Conservation (phyloP, 441 rosid genomes). For the Erodium trifolium region DNA sequence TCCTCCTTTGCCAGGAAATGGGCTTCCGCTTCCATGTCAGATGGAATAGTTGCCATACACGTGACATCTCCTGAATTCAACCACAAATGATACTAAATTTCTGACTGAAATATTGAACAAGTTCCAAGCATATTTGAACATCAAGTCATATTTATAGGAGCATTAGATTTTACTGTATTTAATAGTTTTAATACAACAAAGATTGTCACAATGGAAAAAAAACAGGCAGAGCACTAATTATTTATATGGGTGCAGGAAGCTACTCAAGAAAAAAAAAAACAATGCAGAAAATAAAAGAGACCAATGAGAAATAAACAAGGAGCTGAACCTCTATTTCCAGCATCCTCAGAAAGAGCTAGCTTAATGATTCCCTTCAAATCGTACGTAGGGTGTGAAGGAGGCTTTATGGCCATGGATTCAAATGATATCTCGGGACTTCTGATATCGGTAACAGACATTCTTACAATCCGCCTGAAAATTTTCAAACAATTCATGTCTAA, state of each 20-base stretch:
- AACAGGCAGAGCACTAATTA: slow-evolving; percentile 1
- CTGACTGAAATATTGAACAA: neutral
- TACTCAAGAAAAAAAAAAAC: too few relatives aligned
- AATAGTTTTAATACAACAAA: neutral
- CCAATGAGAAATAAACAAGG: neutral
- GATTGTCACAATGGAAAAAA: neutral
- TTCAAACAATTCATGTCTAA: slow-evolving; percentile 11
- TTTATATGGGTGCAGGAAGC: neutral
- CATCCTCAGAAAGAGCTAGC: slow-evolving; percentile 84
- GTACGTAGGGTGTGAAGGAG: slow-evolving; percentile 90
- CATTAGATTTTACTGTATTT: neutral
- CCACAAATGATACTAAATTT: slow-evolving; percentile 18
- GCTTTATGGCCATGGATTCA: slow-evolving; percentile 46
- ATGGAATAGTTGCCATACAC: slow-evolving; percentile 80
- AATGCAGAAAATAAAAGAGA: neutral
- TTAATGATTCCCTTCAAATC: slow-evolving; percentile 63
- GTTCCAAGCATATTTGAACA: neutral
- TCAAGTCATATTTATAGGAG: neutral
- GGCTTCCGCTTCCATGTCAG: slow-evolving; percentile 83
- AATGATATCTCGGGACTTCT: slow-evolving; percentile 25
- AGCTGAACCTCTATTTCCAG: slow-evolving; percentile 66
- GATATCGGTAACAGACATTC: slow-evolving; percentile 45
- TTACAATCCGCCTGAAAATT: slow-evolving; percentile 39
- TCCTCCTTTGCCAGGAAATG: slow-evolving; percentile 82
- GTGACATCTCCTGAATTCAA: slow-evolving; percentile 72